A percentile compares a stretch with the other conserved stretches of the same genome.
phyloP scores from a whole-genome alignment of 257 asterid genomes.

The Solanum dulcamara region DNA sequence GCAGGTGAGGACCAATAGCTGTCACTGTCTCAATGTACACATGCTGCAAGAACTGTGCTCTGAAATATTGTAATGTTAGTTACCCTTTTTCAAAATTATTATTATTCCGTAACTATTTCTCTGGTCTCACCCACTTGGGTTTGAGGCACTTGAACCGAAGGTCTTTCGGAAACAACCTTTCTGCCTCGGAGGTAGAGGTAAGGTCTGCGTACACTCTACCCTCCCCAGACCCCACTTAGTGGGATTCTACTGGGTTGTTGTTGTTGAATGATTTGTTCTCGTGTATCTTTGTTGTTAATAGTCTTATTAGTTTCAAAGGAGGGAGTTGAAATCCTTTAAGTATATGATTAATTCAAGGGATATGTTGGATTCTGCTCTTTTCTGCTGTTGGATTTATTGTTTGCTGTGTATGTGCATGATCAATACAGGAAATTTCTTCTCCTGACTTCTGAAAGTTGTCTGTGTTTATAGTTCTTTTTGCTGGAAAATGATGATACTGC shows the following conservation, averaged over 20 bases:
- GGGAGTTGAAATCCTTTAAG: background rate
- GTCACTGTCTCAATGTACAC: background rate
- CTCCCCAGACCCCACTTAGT: no score
- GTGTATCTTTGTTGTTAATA: background rate
- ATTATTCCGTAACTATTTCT: background rate
- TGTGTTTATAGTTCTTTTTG: background rate
- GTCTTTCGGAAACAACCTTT: no score
- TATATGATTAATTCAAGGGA: background rate
- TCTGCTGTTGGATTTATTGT: background rate
- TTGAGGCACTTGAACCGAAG: no score
- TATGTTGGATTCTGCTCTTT: background rate
- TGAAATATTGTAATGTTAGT: background rate
- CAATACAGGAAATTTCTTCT: background rate
- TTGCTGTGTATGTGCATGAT: background rate
- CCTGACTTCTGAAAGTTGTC: background rate
- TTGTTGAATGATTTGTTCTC: background rate
- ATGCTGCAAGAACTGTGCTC: background rate
- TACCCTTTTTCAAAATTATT: background rate
- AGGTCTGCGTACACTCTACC: no score
- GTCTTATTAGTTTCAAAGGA: background rate
- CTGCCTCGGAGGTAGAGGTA: no score
- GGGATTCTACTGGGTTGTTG: no score
- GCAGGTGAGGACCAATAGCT: slow-evolving; percentile 34
- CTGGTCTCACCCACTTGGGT: background rate
- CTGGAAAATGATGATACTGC: background rate